Conservation (phyloP, 2,329 filamentous ascomycete genomes). For the Aquanectria penicillioides region DNA sequence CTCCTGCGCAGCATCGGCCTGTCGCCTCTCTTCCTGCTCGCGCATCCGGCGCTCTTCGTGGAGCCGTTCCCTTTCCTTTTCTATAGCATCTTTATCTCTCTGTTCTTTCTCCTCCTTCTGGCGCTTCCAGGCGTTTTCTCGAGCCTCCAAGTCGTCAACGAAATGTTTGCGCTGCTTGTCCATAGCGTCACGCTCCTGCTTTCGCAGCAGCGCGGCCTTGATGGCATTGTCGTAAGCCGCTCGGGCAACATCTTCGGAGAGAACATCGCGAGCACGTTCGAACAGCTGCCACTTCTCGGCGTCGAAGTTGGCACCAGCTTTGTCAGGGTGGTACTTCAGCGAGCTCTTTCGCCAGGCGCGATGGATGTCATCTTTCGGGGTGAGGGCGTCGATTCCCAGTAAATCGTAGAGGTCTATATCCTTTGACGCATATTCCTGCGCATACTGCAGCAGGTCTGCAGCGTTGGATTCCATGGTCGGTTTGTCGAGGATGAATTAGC, state of each 20-base stretch:
- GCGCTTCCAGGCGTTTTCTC: constrained; percentile 74
- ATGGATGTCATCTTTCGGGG: constrained; percentile 77
- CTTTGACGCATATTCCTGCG: constrained; percentile 68
- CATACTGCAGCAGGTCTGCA: constrained; percentile 62
- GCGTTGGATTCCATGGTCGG: constrained; percentile 49
- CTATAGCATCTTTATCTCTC: constrained; percentile 45
- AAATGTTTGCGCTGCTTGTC: constrained; percentile 78
- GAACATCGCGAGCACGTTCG: constrained; percentile 86
- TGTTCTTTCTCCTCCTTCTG: constrained; percentile 61
- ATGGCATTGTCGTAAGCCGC: constrained; percentile 82
- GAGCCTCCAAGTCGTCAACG: constrained; percentile 85
- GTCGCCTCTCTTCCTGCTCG: constrained; percentile 49
- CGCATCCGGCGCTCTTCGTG: constrained; percentile 50
- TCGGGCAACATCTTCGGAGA: constrained; percentile 76
- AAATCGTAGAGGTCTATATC: constrained; percentile 81
- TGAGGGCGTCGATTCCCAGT: constrained; percentile 72
- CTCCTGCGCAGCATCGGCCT: constrained; percentile 51
- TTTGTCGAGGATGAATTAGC: not conserved
- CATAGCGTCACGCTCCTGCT: constrained; percentile 77
- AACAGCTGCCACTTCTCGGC: constrained; percentile 86
- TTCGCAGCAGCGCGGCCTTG: constrained; percentile 75
- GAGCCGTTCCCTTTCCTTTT: constrained; percentile 50
- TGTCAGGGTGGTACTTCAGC: constrained; percentile 94
- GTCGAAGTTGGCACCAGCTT: constrained; percentile 79
- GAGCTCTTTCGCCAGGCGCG: constrained; percentile 86